Conservation (phyloP, 2,329 filamentous ascomycete species). For the Biscogniauxia marginata region DNA sequence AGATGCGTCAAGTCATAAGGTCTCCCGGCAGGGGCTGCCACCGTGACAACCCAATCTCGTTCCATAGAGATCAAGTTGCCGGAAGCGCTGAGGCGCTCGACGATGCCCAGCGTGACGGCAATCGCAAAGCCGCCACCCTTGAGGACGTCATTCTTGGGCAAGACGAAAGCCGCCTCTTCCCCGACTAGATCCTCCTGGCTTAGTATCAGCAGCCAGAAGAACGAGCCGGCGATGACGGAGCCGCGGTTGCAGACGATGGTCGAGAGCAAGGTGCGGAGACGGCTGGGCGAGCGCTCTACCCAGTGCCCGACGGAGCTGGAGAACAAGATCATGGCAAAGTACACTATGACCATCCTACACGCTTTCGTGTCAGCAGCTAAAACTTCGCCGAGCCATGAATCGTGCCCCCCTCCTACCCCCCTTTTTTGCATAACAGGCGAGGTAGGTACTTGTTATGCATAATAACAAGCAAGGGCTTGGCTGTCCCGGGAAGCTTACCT, state of each 20-base stretch:
- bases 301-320: conserved; percentile 42
- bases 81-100: conserved; percentile 41
- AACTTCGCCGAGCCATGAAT: too few species aligned
- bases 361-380: not conserved
- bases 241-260: conserved; percentile 42
- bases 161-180: conserved; percentile 12
- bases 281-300: conserved; percentile 39
- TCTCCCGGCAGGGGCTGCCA: conserved; percentile 31
- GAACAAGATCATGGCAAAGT: conserved; percentile 40
- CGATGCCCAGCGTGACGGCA: conserved; percentile 38
- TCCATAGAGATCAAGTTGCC: conserved; percentile 47
- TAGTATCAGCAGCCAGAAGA: conserved; percentile 40
- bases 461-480: not conserved
- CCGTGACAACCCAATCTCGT: conserved; percentile 43
- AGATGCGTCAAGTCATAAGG: conserved; percentile 41
- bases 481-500: conserved; percentile 28
- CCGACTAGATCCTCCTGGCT: conserved; percentile 25
- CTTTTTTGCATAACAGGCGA: too few species aligned
- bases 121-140: conserved; percentile 35
- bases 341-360: conserved; percentile 32
- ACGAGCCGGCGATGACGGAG: conserved; percentile 39
- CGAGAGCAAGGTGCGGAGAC: conserved; percentile 39
- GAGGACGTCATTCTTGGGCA: conserved; percentile 24
- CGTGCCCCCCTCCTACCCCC: too few species aligned
- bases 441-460: not conserved